phyloP scores from a whole-genome alignment of 2,329 filamentous ascomycete species.

The Emergomyces africanus region DNA sequence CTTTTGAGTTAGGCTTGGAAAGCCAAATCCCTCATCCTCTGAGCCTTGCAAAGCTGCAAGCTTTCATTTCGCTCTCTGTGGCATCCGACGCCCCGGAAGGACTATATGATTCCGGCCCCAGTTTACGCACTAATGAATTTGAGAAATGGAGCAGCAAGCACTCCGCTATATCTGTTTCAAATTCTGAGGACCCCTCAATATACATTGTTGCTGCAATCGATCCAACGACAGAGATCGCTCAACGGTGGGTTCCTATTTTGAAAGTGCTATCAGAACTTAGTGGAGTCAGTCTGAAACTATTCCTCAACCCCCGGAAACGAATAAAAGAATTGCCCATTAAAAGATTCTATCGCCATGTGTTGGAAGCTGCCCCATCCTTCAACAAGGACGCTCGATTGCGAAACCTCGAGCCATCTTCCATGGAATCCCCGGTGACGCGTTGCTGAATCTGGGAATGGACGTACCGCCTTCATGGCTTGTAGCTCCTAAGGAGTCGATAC shows the following conservation, averaged over 20 bases:
- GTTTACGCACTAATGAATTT: slow-evolving; percentile 56
- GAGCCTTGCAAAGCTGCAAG: slow-evolving; percentile 66
- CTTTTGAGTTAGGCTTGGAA: slow-evolving; percentile 53
- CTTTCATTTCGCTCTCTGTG: slow-evolving; percentile 67
- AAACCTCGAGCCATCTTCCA: slow-evolving; percentile 57
- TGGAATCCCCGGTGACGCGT: slow-evolving; percentile 70
- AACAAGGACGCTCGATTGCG: slow-evolving; percentile 46
- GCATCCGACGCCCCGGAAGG: slow-evolving; percentile 78
- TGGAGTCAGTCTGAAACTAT: slow-evolving; percentile 72
- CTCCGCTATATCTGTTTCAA: slow-evolving; percentile 63
- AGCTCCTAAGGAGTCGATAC: slow-evolving; percentile 69
- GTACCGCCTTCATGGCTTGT: slow-evolving; percentile 96
- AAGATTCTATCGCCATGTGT: slow-evolving; percentile 84
- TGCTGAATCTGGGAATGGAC: slow-evolving; percentile 85
- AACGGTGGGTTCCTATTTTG: slow-evolving; percentile 82
- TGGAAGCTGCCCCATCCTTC: slow-evolving; percentile 70
- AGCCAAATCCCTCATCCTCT: slow-evolving; percentile 56
- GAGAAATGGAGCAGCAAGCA: slow-evolving; percentile 59
- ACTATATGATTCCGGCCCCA: slow-evolving; percentile 68
- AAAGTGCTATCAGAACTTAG: slow-evolving; percentile 73
- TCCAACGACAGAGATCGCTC: slow-evolving; percentile 74
- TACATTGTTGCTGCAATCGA: slow-evolving; percentile 73
- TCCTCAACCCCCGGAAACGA: slow-evolving; percentile 69
- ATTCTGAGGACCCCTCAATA: slow-evolving; percentile 59
- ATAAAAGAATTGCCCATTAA: slow-evolving; percentile 82